A percentile compares a stretch with the other conserved stretches of the same genome.
These are phyloP conservation scores for Yarrowia sp. DNA, from an alignment of 805 yeast species.

Conservation along the genomic window DNA sequence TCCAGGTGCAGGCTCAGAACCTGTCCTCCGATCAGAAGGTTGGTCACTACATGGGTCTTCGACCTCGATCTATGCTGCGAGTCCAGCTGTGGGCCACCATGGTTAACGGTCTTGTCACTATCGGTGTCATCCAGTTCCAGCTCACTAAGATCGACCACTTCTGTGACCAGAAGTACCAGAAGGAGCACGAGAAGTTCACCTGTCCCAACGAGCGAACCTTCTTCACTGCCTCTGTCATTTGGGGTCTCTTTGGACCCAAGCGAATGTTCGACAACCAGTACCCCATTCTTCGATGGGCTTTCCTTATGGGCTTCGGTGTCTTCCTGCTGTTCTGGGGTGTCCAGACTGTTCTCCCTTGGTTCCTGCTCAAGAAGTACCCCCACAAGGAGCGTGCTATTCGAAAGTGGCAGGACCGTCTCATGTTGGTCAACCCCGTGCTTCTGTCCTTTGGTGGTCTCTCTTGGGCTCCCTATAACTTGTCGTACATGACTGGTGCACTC, in stretches of 20 bases:
- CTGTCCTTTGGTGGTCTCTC: conserved; percentile 47
- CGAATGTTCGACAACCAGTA: conserved; percentile 49
- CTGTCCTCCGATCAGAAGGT: conserved; percentile 56
- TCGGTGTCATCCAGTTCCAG: conserved; percentile 40
- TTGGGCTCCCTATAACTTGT: conserved; percentile 45
- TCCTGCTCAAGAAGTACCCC: conserved; percentile 32
- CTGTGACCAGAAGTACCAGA: conserved; percentile 36
- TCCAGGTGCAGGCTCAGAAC: conserved; percentile 62
- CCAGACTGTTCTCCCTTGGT: conserved; percentile 21
- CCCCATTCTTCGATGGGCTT: conserved; percentile 62
- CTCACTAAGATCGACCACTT: conserved; percentile 37
- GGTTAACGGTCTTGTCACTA: conserved; percentile 38
- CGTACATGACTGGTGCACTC: conserved; percentile 45
- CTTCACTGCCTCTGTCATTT: conserved; percentile 51
- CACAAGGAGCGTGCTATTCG: conserved; percentile 33
- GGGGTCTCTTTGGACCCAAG: conserved; percentile 65
- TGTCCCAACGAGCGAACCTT: conserved; percentile 45
- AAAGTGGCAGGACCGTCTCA: conserved; percentile 27
- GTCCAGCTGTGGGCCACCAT: conserved; percentile 46
- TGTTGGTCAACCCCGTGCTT: conserved; percentile 44
- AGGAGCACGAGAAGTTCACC: conserved; percentile 43
- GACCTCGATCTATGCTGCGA: conserved; percentile 46
- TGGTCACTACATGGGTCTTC: conserved; percentile 46
- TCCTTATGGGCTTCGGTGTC: conserved; percentile 50
- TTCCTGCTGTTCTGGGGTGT: conserved; percentile 25